Evolutionary conservation across 768 basidiomycete species (phyloP).

Genomic region (Leccinum rimulosum): DNA sequence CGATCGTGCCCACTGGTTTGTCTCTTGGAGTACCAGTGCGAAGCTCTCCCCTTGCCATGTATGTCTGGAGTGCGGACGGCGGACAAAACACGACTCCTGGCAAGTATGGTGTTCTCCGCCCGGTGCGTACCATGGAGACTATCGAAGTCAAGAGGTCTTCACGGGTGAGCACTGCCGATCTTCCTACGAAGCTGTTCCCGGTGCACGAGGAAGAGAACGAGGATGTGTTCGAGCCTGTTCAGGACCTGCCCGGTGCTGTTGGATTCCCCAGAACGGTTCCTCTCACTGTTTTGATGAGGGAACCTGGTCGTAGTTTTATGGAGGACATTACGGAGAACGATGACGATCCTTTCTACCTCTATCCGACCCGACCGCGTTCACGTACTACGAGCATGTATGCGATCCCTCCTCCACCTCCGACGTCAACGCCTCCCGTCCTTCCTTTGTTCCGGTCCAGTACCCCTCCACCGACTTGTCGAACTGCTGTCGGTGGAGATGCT

Average conservation of each 20-base stretch:
- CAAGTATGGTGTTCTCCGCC: constrained; percentile 19
- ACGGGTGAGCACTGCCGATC: constrained; percentile 19
- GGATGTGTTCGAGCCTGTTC: constrained; percentile 31
- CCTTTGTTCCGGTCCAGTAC: constrained; percentile 25
- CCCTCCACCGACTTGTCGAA: constrained; percentile 27
- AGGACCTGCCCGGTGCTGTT: constrained; percentile 9
- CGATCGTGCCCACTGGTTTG: constrained; percentile 35
- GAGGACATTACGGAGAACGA: constrained; percentile 11
- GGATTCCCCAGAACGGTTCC: constrained; percentile 21
- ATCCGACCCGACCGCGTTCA: constrained; percentile 20
- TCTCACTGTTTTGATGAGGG: neutral
- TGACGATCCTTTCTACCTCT: constrained; percentile 27
- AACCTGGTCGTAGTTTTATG: neutral
- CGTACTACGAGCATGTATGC: constrained; percentile 32
- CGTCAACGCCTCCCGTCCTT: constrained; percentile 9
- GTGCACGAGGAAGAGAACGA: constrained; percentile 32
- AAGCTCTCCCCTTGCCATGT: constrained; percentile 49
- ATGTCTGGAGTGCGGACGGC: constrained; percentile 40
- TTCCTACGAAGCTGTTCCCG: constrained; percentile 26
- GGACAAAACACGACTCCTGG: constrained; percentile 21
- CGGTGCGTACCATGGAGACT: constrained; percentile 13
- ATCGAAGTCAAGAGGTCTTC: constrained; percentile 14
- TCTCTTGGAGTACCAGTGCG: constrained; percentile 50
- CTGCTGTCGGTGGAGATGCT: constrained; percentile 3
- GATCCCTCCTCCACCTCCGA: constrained; percentile 2